Evolutionary conservation across 306 rosid species (phyloP).

Genomic region (Vicia sativa): DNA sequence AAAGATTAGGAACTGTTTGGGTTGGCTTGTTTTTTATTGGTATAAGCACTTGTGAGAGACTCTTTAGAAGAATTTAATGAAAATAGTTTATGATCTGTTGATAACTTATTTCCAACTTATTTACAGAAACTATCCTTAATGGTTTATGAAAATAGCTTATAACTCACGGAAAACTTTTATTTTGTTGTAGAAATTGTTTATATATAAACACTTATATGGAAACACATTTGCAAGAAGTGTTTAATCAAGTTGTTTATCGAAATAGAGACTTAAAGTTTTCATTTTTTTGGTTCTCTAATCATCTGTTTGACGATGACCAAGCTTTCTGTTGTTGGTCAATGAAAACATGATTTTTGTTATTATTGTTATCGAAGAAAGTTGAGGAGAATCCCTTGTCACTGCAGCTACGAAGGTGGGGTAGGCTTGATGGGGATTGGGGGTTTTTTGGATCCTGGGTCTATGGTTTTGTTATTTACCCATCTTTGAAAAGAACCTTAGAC

Average conservation of each 20-base stretch:
- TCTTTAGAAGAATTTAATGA: neutral
- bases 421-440: too few species aligned
- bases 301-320: neutral
- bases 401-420: too few species aligned
- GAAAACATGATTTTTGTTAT: neutral
- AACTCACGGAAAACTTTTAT: neutral
- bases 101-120: neutral
- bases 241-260: neutral
- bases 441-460: too few species aligned
- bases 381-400: too few species aligned
- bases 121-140: neutral
- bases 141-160: neutral
- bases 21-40: neutral
- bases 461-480: too few species aligned
- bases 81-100: neutral
- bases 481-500: too few species aligned
- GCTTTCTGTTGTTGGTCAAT: neutral
- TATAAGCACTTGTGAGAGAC: neutral
- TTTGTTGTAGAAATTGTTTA: neutral
- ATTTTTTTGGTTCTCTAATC: neutral
- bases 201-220: neutral
- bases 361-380: too few species aligned
- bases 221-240: neutral
- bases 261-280: neutral
- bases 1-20: neutral